Conservation (phyloP, 169 alveolate species). For the Eimeria acervulina region DNA sequence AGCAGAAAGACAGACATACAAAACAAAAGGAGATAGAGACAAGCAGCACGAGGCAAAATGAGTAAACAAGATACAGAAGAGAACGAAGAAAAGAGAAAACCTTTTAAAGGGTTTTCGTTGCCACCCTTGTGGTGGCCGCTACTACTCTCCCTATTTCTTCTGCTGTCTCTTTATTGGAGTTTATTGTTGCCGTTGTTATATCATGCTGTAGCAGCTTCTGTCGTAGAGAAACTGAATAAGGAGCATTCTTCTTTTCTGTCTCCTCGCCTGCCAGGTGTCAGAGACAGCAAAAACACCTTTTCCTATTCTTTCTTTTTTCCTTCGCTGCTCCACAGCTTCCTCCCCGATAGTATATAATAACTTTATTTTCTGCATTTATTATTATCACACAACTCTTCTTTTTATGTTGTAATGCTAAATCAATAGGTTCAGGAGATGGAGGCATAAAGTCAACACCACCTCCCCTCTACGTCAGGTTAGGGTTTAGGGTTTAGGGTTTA, state of each 20-base stretch:
- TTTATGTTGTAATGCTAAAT: too few species aligned
- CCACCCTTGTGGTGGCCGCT: conserved; percentile 10
- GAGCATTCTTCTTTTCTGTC: neutral
- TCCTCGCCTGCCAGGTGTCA: neutral
- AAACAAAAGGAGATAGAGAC: too few species aligned
- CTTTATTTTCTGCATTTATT: too few species aligned
- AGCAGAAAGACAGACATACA: too few species aligned
- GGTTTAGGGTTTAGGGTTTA: too few species aligned
- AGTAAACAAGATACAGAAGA: neutral
- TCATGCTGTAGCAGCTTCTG: neutral
- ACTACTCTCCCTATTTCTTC: conserved; percentile 1
- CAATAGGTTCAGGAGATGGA: too few species aligned
- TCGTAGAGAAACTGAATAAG: neutral
- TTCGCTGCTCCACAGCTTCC: too few species aligned
- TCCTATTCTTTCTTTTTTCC: too few species aligned
- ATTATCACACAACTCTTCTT: too few species aligned
- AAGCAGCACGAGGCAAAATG: neutral
- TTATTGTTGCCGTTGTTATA: neutral
- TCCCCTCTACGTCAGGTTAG: too few species aligned
- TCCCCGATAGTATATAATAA: too few species aligned
- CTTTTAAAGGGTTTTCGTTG: neutral
- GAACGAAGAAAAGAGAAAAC: neutral
- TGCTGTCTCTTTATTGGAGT: neutral
- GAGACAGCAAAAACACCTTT: neutral
- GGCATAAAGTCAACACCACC: too few species aligned